These are phyloP conservation scores for Filosporella fistucella DNA, from an alignment of 495 filamentous ascomycete species.

Conservation along the genomic window DNA sequence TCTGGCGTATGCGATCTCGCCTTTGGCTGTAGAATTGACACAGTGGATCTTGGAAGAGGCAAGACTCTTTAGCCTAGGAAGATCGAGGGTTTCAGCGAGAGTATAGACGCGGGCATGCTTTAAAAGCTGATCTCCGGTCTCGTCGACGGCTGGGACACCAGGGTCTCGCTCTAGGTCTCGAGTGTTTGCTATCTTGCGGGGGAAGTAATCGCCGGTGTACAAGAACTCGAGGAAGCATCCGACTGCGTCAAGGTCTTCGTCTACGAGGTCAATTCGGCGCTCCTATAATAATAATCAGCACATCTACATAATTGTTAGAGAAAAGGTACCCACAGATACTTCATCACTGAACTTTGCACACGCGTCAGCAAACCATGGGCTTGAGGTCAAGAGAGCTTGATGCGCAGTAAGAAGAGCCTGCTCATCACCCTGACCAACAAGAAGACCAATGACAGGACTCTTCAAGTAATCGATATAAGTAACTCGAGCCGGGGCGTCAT, in stretches of 20 bases:
- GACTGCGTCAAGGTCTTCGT: constrained; percentile 75
- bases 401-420: constrained; percentile 70
- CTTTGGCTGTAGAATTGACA: constrained; percentile 76
- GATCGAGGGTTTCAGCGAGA: constrained; percentile 71
- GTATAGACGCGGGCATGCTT: constrained; percentile 88
- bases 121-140: constrained; percentile 70
- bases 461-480: constrained; percentile 58
- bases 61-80: constrained; percentile 68
- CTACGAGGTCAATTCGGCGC: constrained; percentile 62
- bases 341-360: constrained; percentile 53
- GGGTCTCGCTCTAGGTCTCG: constrained; percentile 54
- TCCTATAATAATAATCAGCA: constrained; percentile 29
- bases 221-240: constrained; percentile 88
- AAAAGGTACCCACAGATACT: constrained; percentile 33
- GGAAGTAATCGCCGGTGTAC: constrained; percentile 89
- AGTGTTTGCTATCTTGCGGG: constrained; percentile 53
- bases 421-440: constrained; percentile 60
- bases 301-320: not conserved
- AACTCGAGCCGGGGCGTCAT: constrained; percentile 32
- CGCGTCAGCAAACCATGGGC: constrained; percentile 66
- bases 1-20: constrained; percentile 84
- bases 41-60: constrained; percentile 87
- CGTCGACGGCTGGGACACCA: constrained; percentile 54
- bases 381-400: constrained; percentile 67
- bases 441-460: constrained; percentile 73